These are phyloP conservation scores for Nannochloropsis salina DNA, from an alignment of 108 stramenopile species.

Conservation along the genomic window DNA sequence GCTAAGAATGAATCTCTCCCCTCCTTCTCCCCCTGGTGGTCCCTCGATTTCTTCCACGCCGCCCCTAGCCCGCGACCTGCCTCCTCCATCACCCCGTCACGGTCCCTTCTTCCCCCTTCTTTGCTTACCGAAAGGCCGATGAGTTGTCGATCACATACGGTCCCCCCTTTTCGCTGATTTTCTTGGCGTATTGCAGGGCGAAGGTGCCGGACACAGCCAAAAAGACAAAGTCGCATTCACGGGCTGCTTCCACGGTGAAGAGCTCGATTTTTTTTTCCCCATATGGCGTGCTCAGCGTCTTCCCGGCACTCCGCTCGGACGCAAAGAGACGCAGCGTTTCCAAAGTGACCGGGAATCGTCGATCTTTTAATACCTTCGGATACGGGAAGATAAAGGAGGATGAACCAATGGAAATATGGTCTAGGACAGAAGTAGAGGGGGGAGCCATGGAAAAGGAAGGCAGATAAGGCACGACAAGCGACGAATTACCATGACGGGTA, in stretches of 20 bases:
- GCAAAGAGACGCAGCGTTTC: conserved; percentile 17
- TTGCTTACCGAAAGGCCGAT: conserved; percentile 64
- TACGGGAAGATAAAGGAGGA: too few species aligned
- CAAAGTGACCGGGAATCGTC: not conserved
- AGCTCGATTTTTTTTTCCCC: conserved; percentile 74
- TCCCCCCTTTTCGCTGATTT: conserved; percentile 41
- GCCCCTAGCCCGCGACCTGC: too few species aligned
- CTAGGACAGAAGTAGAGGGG: too few species aligned
- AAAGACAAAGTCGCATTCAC: conserved; percentile 53
- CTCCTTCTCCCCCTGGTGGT: too few species aligned
- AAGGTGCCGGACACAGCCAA: conserved; percentile 54
- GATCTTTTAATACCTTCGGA: conserved; percentile 61
- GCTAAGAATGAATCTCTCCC: too few species aligned
- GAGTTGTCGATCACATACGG: conserved; percentile 60
- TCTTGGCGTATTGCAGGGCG: conserved; percentile 42
- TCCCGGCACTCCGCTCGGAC: conserved; percentile 70
- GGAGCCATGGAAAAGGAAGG: too few species aligned
- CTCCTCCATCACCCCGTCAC: conserved; percentile 78
- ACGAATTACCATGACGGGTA: too few species aligned
- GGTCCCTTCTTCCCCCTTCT: conserved; percentile 63
- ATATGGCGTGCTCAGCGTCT: conserved; percentile 60
- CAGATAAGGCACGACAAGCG: too few species aligned
- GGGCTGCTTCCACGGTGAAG: conserved; percentile 47
- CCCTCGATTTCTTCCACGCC: too few species aligned
- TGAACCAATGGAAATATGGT: too few species aligned